Conservation (phyloP, 192 early-diverging fungal species). For the Anaeromyces robustus region DNA sequence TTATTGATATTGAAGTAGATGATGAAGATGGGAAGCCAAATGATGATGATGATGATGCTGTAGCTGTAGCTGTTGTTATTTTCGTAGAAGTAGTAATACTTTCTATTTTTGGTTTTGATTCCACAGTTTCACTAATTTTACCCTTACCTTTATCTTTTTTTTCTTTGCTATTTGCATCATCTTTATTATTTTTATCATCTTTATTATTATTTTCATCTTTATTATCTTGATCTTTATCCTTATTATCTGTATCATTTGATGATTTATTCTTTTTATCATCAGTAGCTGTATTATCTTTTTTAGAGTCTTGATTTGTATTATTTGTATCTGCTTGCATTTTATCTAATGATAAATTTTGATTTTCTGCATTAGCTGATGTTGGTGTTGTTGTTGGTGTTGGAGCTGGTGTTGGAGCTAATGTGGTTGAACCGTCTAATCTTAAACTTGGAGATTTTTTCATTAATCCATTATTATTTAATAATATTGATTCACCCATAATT, state of each 20-base stretch:
- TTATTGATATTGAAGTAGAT: background rate
- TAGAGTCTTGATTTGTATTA: too few species aligned
- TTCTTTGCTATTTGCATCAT: background rate
- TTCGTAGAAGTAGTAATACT: background rate
- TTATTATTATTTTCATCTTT: too few species aligned
- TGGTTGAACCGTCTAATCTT: constrained; percentile 12
- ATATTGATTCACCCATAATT: constrained; percentile 1
- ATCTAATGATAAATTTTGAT: too few species aligned
- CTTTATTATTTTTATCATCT: background rate
- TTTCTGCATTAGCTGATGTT: constrained; percentile 1
- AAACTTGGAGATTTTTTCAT: constrained; percentile 10
- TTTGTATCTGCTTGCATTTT: too few species aligned
- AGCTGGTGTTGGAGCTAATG: constrained; percentile 5
- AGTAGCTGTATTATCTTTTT: too few species aligned
- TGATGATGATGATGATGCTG: background rate
- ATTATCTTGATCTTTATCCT: too few species aligned
- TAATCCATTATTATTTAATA: constrained; percentile 10
- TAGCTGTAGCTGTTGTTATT: background rate
- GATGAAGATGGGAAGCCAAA: background rate
- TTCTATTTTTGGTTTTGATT: background rate
- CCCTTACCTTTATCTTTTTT: background rate
- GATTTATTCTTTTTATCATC: too few species aligned
- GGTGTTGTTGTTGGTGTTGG: constrained; percentile 7
- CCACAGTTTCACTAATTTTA: background rate
- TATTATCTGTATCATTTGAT: too few species aligned